Base-by-base conservation (phyloP, 2,329 filamentous ascomycete species). In the Nemania abortiva region DNA sequence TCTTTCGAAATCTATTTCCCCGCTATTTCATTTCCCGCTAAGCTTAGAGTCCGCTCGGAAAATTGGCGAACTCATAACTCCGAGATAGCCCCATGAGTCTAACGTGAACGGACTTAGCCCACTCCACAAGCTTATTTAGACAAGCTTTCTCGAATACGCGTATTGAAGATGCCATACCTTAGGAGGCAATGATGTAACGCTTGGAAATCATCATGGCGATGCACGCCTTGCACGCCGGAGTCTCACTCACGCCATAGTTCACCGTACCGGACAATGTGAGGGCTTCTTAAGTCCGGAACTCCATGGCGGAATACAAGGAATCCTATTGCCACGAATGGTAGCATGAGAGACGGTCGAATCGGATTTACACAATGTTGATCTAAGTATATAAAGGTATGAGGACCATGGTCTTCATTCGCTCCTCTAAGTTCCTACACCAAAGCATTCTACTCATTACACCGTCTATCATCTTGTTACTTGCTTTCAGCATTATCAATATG, bases 91-190 rank as follows among this genome's bases (percentile, higher is more conserved):
- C 42, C 27, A 20, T 49, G 56, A 34, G 56, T 34, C 13, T 31
- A 37, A 45, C 45, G 29, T 11, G 20, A 20, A 45, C 31, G 4
- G 59, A 22, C 59, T 47, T 27, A 55, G 50, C n/a, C 34, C 20
- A 22, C 56, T 29, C 50, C 56, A 65, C 47, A 29, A 31, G 42
- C 52, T 29, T 42, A 15, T 42, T 57, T 9, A 31, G 34, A 31
- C 50, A 55, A 60, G 64, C 50, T 42, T 56, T 49, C 31, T 47
- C 2, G n/a, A 49, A 66, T 66, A 66, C 63, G 63, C 63, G 63
- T 66, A 66, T 66, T 60, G 49, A 22, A 55, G 20, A 34, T 50
- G 5, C 29, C 10, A 9, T 15, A 60, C 27, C 31, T 37, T 52
- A 20, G 11, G 18, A 42, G n/a, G 24, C 24, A 39, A 31, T 61